A percentile compares a stretch with the other conserved stretches of the same genome.
phyloP scores from a whole-genome alignment of 129 eudicot species.

The Tanacetum coccineum region DNA sequence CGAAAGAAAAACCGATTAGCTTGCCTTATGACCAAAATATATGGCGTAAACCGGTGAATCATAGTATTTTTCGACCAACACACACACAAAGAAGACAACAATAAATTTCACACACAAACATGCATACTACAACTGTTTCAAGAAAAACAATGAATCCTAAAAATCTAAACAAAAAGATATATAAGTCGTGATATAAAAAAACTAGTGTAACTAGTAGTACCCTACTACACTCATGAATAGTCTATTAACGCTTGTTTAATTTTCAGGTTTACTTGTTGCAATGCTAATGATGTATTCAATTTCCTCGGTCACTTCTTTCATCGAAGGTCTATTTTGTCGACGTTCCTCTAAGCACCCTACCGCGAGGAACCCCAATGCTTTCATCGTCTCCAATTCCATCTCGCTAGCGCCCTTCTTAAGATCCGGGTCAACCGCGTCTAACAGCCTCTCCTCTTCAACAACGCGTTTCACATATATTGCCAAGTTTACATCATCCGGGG shows the following conservation, averaged over 20 bases:
- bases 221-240: not conserved
- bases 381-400: constrained; percentile 78
- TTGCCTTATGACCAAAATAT: no score
- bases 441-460: constrained; percentile 68
- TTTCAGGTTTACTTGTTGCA: constrained; percentile 33
- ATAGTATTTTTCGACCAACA: no score
- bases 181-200: no score
- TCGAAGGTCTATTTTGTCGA: constrained; percentile 69
- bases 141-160: no score
- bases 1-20: no score
- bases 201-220: no score
- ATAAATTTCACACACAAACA: no score
- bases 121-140: no score
- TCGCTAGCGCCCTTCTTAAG: constrained; percentile 55
- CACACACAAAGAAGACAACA: no score
- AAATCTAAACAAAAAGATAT: no score
- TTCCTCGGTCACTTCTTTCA: constrained; percentile 83
- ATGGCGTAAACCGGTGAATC: no score
- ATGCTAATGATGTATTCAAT: constrained; percentile 71
- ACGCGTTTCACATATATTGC: constrained; percentile 71
- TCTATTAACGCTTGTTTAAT: constrained; percentile 16
- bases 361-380: constrained; percentile 71
- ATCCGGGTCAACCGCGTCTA: constrained; percentile 64
- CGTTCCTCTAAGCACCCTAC: constrained; percentile 76
- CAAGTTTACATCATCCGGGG: constrained; percentile 81